Conservation (phyloP, 2,329 filamentous ascomycete species). For the Paecilomyces niveus region DNA sequence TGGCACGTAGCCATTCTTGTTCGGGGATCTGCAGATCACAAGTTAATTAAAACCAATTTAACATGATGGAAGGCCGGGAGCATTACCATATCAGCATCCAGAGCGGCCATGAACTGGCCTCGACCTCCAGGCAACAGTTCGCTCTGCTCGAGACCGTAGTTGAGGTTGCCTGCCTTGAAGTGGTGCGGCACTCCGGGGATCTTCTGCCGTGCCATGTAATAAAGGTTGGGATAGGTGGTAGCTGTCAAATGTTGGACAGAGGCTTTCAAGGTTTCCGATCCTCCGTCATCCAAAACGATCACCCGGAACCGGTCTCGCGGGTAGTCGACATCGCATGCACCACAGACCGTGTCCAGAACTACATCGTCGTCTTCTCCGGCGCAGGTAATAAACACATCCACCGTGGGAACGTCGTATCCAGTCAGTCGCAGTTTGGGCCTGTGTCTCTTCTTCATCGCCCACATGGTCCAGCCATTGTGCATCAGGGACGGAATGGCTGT, state of each 20-base stretch:
- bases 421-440: conserved; percentile 42
- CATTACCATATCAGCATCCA: conserved; percentile 58
- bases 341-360: conserved; percentile 34
- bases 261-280: conserved; percentile 24
- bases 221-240: conserved; percentile 30
- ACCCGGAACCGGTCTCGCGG: conserved; percentile 30
- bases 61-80: not conserved
- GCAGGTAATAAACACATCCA: conserved; percentile 39
- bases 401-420: conserved; percentile 28
- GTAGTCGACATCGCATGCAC: conserved; percentile 34
- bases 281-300: conserved; percentile 36
- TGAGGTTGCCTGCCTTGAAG: conserved; percentile 60
- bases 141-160: conserved; percentile 50
- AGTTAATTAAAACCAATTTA: conserved; percentile 3
- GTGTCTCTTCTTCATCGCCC: conserved; percentile 48
- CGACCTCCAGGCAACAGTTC: conserved; percentile 48
- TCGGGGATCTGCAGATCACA: conserved; percentile 47
- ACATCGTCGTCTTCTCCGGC: conserved; percentile 38
- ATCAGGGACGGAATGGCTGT: conserved; percentile 49
- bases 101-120: conserved; percentile 53
- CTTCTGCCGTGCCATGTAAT: conserved; percentile 38
- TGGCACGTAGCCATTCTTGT: conserved; percentile 51
- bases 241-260: conserved; percentile 25
- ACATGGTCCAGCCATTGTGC: conserved; percentile 54
- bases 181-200: conserved; percentile 37